Base-by-base conservation (phyloP, 768 basidiomycete genomes). In the Mycena polygramma region DNA sequence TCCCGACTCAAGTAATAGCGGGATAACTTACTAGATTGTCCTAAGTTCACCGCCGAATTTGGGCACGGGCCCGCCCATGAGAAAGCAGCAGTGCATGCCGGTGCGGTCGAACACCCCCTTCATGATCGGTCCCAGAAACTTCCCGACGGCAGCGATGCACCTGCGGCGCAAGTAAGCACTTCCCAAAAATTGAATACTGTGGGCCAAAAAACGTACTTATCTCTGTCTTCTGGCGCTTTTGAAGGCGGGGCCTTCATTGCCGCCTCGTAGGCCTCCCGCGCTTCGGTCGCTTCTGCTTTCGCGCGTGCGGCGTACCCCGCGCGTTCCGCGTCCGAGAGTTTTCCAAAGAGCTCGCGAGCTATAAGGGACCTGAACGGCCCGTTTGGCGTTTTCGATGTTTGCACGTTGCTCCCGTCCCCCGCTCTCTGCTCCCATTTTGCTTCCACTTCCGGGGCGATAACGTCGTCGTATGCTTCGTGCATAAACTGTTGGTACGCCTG, bases 261-360 rank as follows among this genome's bases (percentile, higher is more conserved):
- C 20, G 30, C 30, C 6, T 35, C 36, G 48, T 45, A 69, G 15
- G 22, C 37, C 20, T 52, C 39, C 43, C 55, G 51, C 5, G 43
- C 48, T 8, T 2, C 35, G 19, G 17, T 53, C 19, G 51, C 58
- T 45, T 63, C 54, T 5, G 26, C 55, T 30, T 64, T 63, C 4
- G 68, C 61, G 1, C 59, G 49, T 9, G 13, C 20, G 1, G 30
- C 49, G 43, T 61, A 62, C 22, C 1, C 57, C 20, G 2, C 26
- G 14, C 51, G 39, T 45, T 59, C 55, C 4, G 9, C 30, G 19
- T 45, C 48, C 9, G 63, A n/a, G 2, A 70, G 51, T 4, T 9
- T 35, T 1, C 46, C 63, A 22, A 70, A 70, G 10, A 49, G 17
- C 48, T 49, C 48, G n/a, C 48, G 48, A 11, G 48, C n/a, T 11